Percentiles rank a stretch among this genome's conserved stretches.
phyloP scores from a whole-genome alignment of 1,284 basidiomycete species.

The Tremellales sp. region DNA sequence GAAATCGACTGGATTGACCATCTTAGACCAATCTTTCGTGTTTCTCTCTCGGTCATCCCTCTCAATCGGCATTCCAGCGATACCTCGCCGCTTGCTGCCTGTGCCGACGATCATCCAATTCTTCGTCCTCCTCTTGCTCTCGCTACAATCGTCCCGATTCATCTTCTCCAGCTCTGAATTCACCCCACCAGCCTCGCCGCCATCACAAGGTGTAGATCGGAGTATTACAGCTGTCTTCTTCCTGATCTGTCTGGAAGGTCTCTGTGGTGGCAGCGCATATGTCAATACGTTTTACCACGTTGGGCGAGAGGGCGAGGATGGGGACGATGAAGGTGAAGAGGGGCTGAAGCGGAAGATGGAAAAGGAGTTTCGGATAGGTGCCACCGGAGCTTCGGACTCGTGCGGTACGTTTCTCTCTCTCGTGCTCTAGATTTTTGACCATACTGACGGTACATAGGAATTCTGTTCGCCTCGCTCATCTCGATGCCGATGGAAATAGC shows the following conservation, averaged over 20 bases:
- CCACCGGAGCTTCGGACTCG: conserved; percentile 59
- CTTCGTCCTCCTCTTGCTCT: conserved; percentile 57
- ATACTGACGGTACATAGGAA: conserved; percentile 53
- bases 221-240: conserved; percentile 66
- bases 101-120: conserved; percentile 54
- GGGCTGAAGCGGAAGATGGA: conserved; percentile 50
- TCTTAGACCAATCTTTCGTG: conserved; percentile 75
- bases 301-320: conserved; percentile 59
- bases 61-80: conserved; percentile 76
- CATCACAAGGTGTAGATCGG: conserved; percentile 38
- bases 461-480: conserved; percentile 70
- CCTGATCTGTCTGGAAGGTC: conserved; percentile 76
- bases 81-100: conserved; percentile 67
- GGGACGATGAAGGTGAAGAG: conserved; percentile 52
- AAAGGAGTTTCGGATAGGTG: conserved; percentile 83
- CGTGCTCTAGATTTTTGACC: background rate
- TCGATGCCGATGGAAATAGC: conserved; percentile 79
- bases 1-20: no score
- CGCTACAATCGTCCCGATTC: conserved; percentile 47
- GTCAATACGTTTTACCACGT: conserved; percentile 84
- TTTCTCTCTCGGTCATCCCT: conserved; percentile 93
- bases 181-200: conserved; percentile 16
- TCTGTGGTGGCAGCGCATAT: conserved; percentile 89
- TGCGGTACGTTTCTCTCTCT: conserved; percentile 28
- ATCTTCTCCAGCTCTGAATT: conserved; percentile 38